These are phyloP conservation scores for Synchytrium microbalum DNA, from an alignment of 371 early-diverging fungal species.

Conservation along the genomic window DNA sequence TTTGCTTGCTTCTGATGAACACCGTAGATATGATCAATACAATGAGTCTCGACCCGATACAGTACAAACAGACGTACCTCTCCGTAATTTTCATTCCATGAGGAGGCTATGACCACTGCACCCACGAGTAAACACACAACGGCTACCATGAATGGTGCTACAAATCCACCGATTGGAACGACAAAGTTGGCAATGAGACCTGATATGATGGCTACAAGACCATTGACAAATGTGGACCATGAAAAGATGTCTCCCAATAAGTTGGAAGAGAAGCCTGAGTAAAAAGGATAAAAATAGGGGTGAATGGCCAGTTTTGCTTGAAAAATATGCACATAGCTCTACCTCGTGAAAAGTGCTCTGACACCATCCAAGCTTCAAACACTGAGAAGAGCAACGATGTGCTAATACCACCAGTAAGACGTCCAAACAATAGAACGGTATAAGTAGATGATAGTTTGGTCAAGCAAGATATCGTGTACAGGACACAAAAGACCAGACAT, in stretches of 20 bases:
- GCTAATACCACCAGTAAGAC: conserved; percentile 58
- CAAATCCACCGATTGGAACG: conserved; percentile 46
- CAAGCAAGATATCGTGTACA: conserved; percentile 47
- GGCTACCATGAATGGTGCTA: conserved; percentile 55
- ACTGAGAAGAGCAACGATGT: conserved; percentile 64
- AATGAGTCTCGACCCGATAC: too few species aligned
- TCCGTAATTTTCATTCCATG: conserved; percentile 73
- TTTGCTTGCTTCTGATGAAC: neutral
- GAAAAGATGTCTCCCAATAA: conserved; percentile 64
- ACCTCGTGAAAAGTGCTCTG: conserved; percentile 52
- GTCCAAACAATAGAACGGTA: conserved; percentile 49
- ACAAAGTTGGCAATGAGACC: conserved; percentile 57
- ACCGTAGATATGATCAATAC: too few species aligned
- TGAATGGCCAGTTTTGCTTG: neutral
- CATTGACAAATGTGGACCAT: conserved; percentile 58
- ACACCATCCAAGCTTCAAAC: conserved; percentile 77
- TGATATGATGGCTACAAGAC: conserved; percentile 61
- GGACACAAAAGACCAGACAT: conserved; percentile 54
- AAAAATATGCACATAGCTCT: neutral
- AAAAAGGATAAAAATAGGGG: neutral
- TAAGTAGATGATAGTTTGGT: conserved; percentile 48
- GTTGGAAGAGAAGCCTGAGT: conserved; percentile 43
- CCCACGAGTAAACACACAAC: conserved; percentile 42
- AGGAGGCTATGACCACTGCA: conserved; percentile 36
- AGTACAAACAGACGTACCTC: conserved; percentile 19